Percentiles rank a stretch among this genome's conserved stretches.
Evolutionary conservation across 257 asterid species (phyloP).

Genomic region (Lycium barbarum): DNA sequence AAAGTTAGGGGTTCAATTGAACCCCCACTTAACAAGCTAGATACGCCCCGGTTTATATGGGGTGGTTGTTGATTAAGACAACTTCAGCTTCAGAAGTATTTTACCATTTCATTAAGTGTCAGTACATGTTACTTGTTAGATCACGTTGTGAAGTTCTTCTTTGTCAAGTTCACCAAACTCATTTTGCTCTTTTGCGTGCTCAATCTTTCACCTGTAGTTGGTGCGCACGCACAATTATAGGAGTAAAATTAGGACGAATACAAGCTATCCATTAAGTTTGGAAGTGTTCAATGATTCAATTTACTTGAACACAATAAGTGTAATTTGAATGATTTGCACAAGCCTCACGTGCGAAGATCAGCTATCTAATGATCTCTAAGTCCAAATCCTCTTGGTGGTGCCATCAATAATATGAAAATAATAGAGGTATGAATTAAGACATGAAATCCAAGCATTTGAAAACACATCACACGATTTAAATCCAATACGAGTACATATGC

Average conservation of each 20-base stretch:
- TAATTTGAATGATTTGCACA: background rate
- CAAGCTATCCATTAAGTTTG: background rate
- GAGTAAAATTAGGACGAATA: background rate
- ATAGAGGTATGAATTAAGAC: background rate
- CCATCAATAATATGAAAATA: background rate
- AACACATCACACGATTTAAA: background rate
- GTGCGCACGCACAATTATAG: background rate
- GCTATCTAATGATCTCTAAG: background rate
- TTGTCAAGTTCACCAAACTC: background rate
- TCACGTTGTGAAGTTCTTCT: too few relatives aligned
- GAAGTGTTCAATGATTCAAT: background rate
- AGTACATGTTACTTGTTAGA: too few relatives aligned
- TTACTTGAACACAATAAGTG: background rate
- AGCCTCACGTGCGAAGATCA: background rate
- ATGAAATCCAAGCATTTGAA: background rate
- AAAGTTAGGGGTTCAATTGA: too few relatives aligned
- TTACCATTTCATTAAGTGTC: too few relatives aligned
- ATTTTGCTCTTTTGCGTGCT: background rate
- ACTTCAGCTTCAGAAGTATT: too few relatives aligned
- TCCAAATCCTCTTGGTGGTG: background rate
- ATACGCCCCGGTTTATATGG: too few relatives aligned
- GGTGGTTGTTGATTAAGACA: too few relatives aligned
- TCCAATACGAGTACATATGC: conserved; percentile 33
- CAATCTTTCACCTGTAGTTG: background rate
- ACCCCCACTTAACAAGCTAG: too few relatives aligned